Base-by-base conservation (phyloP, 2,329 filamentous ascomycete genomes). In the Botrytis aclada region DNA sequence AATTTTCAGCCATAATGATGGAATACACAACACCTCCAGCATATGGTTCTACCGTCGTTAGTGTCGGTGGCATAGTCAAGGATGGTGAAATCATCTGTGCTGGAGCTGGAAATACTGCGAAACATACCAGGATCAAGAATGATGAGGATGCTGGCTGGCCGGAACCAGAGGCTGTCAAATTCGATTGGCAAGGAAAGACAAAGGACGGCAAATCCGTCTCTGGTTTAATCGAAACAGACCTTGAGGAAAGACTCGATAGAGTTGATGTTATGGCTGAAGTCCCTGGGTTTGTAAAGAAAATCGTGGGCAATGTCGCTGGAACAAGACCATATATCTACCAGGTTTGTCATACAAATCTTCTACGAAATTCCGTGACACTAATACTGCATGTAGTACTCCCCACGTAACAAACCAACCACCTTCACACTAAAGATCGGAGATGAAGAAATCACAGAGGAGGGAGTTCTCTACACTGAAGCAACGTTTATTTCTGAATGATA, bases 291-390 rank as follows among this genome's bases (percentile, higher is more conserved):
- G 91, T 99, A 82, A 99, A 99, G 88, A 90, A 90, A 78, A 94
- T 99, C 81, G 94, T 97, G 39, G 93, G 93, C 61, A 91, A 89
- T 76, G 93, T 95, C 20, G 94, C 92, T 5, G 96, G 96, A 75
- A 97, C 96, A 41, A 96, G 94, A 85, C 96, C 96, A 8, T 99
- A 98, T 83, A 98, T 99, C 79, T 99, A 98, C 84, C 96, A 97
- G 87, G 93, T 95, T 83, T 77, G 87, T 82, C 39, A 32, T 63
- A 37, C 18, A 39, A 14, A 60, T 32, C 22, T 25, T 60, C 43
- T 39, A 62, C 18, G n/a, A 54, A 37, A n/a, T 34, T 69, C 18
- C 5, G 1, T 20, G 12, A 41, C 43, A 41, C 80, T 82, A 78
- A 81, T 74, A 72, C 47, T 32, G 58, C 2, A 71, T n/a, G 43